Evolutionary conservation across 1,139 yeast species (phyloP), one percentile per base, ranked within the genome.

Genomic region (Pichia sp.): DNA sequence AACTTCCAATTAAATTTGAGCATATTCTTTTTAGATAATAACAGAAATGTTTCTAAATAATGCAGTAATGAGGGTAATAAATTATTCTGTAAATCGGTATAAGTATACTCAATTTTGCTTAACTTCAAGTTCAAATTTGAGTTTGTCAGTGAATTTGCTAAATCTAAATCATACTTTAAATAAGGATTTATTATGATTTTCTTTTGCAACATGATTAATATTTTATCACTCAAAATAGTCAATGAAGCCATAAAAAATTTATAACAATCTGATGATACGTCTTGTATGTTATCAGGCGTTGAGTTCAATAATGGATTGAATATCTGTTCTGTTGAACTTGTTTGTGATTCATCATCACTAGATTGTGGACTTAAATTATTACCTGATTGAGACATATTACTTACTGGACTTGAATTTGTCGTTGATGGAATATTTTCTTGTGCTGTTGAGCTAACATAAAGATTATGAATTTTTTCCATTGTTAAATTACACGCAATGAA

Each of bases 21-120:
- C 56, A 65, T 61, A 15, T 48, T 49, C 26, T 49, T 47, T 4
- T 53, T 48, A 6, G 79, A 78, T 55, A 74, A 68, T 49, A 72
- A 69, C 43, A 73, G 63, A 53, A 79, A 79, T 53, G 76, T 80
- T 56, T 76, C 76, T 53, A 79, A 63, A 56, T 77, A 78, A 57
- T 79, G 83, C 40, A 79, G 59, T n/a, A 80, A 69, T 1, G 80
- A 72, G 1, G 85, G 83, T 36, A 79, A 70, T 53, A 79, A 64
- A 59, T 78, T 79, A 54, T 69, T 74, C 35, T 74, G 68, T 53
- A 79, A 60, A 58, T 76, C 77, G 44, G 72, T 77, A 56, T 77
- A 79, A 8, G 70, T 66, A 59, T 61, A 76, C 67, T 53, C 66
- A 59, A 44, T 64, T 68, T 41, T 29, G 60, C 55, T 32, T 13